Percentiles rank a stretch among this genome's conserved stretches.
Conservation (phyloP, 805 yeast species). For the Kluyveromyces siamensis region DNA sequence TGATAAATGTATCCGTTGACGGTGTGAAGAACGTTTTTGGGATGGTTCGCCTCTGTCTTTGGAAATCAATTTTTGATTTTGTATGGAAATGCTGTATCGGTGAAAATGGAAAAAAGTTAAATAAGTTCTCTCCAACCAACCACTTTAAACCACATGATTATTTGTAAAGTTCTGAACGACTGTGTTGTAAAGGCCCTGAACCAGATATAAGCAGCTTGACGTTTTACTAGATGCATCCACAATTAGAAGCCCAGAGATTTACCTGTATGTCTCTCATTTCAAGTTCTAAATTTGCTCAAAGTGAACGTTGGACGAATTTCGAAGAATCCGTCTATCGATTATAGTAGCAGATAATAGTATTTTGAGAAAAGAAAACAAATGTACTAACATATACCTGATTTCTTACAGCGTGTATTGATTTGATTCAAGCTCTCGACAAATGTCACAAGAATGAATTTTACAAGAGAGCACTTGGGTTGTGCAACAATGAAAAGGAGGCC, state of each 20-base stretch:
- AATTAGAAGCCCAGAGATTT: constrained; percentile 41
- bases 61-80: background rate
- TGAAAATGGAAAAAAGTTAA: background rate
- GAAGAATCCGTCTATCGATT: background rate
- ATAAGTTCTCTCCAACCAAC: background rate
- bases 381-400: background rate
- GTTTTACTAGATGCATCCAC: constrained; percentile 40
- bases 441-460: constrained; percentile 70
- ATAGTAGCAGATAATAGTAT: background rate
- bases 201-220: background rate
- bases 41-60: background rate
- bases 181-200: background rate
- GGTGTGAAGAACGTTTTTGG: background rate
- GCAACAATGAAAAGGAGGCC: constrained; percentile 78
- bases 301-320: background rate
- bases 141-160: background rate
- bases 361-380: background rate
- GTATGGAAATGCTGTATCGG: no score
- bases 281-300: background rate
- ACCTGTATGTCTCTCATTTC: constrained; percentile 27
- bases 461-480: constrained; percentile 67
- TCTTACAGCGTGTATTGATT: constrained; percentile 55
- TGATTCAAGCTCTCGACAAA: constrained; percentile 80
- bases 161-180: background rate
- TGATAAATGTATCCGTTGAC: background rate